Evolutionary conservation across 495 filamentous ascomycete species (phyloP).

Genomic region (Talaromyces borbonicus): DNA sequence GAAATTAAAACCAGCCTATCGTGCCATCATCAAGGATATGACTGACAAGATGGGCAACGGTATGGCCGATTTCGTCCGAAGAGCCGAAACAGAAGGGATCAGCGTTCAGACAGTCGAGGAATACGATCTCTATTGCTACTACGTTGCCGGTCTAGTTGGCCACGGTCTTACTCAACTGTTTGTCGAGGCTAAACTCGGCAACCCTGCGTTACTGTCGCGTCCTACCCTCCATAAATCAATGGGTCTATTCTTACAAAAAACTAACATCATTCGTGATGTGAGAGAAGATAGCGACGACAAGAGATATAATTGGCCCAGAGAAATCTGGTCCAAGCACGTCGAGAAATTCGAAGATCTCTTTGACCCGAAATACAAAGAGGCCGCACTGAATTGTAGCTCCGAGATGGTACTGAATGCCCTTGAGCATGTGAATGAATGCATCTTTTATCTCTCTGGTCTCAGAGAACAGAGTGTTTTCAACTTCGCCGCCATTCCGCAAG

Average conservation of each 20-base stretch:
- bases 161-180: slow-evolving; percentile 89
- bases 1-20: slow-evolving; percentile 79
- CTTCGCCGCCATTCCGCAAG: slow-evolving; percentile 95
- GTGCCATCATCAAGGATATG: slow-evolving; percentile 86
- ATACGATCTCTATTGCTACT: slow-evolving; percentile 94
- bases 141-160: slow-evolving; percentile 93
- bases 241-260: slow-evolving; percentile 96
- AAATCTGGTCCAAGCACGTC: slow-evolving; percentile 94
- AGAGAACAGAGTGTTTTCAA: slow-evolving; percentile 99
- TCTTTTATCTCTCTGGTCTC: slow-evolving; percentile 94
- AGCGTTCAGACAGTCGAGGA: slow-evolving; percentile 77
- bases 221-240: slow-evolving; percentile 82
- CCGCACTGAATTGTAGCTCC: slow-evolving; percentile 78
- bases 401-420: slow-evolving; percentile 91
- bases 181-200: slow-evolving; percentile 78
- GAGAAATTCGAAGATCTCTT: slow-evolving; percentile 83
- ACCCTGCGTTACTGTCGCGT: slow-evolving; percentile 69
- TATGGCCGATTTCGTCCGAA: slow-evolving; percentile 90
- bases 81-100: slow-evolving; percentile 64
- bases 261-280: slow-evolving; percentile 95
- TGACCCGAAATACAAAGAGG: slow-evolving; percentile 65
- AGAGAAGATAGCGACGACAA: slow-evolving; percentile 81
- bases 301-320: slow-evolving; percentile 86
- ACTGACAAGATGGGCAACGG: slow-evolving; percentile 93
- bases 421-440: slow-evolving; percentile 78